Evolutionary conservation across 345 rosid species (phyloP).

Genomic region (Aegle marmelos): DNA sequence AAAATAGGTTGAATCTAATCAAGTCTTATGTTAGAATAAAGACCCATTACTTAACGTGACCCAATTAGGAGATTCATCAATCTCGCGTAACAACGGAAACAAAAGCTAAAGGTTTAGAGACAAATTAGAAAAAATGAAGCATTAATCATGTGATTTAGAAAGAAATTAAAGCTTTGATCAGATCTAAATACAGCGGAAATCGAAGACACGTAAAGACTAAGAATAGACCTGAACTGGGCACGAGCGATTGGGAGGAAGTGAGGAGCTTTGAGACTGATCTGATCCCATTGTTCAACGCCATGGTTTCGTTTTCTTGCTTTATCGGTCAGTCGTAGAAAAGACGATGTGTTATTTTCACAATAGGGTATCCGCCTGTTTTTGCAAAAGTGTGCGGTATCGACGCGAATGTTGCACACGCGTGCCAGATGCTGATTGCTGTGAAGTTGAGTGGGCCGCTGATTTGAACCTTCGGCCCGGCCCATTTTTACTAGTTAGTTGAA

Average conservation of each 20-base stretch:
- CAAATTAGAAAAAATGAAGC: not conserved
- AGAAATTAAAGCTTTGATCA: not conserved
- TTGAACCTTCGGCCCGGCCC: not conserved
- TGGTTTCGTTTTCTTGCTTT: slow-evolving; percentile 6
- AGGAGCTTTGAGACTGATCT: slow-evolving; percentile 75
- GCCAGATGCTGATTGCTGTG: not conserved
- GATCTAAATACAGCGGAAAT: slow-evolving; percentile 11
- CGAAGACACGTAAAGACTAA: not conserved
- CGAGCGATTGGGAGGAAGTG: slow-evolving; percentile 45
- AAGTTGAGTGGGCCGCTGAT: not conserved
- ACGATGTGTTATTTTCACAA: not conserved
- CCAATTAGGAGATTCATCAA: not conserved
- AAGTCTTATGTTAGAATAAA: not conserved
- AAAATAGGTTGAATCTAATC: not conserved
- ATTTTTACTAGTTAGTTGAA: too few relatives aligned
- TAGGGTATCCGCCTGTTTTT: not conserved
- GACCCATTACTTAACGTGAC: not conserved
- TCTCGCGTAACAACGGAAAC: not conserved
- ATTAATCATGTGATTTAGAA: not conserved
- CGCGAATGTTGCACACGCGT: not conserved
- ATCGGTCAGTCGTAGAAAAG: not conserved
- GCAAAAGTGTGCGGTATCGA: not conserved
- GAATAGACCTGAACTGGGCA: slow-evolving; percentile 57
- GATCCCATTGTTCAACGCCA: slow-evolving; percentile 69
- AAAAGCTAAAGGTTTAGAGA: not conserved